These are phyloP conservation scores for Decorospora gaudefroyi DNA, from an alignment of 2,329 filamentous ascomycete genomes.

Conservation along the genomic window DNA sequence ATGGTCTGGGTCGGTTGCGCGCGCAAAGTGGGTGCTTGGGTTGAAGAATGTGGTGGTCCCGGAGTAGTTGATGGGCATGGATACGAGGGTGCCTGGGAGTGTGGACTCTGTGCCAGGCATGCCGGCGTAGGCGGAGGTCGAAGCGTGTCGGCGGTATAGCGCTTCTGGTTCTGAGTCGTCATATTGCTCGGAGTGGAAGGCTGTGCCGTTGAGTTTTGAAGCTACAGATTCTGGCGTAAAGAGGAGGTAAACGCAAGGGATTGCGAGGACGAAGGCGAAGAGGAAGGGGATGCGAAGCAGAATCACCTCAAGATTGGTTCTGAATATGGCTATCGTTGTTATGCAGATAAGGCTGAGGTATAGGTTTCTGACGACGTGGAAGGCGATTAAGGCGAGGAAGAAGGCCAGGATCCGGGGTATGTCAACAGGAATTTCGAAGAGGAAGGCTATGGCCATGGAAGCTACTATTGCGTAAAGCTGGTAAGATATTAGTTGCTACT, in stretches of 20 bases:
- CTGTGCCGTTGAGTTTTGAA: too few relatives aligned
- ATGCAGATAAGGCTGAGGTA: too few relatives aligned
- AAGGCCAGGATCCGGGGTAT: neutral
- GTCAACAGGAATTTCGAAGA: conserved; percentile 1
- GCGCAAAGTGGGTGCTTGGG: neutral
- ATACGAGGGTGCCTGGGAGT: neutral
- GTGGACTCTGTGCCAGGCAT: neutral
- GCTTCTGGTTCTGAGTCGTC: neutral
- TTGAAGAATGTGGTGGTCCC: neutral
- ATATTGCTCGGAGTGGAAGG: neutral
- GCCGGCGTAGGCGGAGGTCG: neutral
- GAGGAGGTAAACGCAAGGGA: conserved; percentile 1
- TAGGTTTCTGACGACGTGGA: neutral
- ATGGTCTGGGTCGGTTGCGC: neutral
- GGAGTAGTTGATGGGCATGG: neutral
- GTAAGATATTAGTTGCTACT: neutral
- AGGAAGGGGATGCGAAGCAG: conserved; percentile 2
- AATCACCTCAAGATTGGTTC: too few relatives aligned
- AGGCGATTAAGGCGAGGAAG: neutral
- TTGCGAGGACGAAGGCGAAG: neutral
- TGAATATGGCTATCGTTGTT: too few relatives aligned
- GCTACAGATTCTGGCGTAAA: neutral
- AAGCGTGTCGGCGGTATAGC: neutral
- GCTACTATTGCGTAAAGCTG: conserved; percentile 1
- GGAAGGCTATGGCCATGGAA: neutral